phyloP scores from a whole-genome alignment of 2,329 filamentous ascomycete species.

The Talaromyces sp. region DNA sequence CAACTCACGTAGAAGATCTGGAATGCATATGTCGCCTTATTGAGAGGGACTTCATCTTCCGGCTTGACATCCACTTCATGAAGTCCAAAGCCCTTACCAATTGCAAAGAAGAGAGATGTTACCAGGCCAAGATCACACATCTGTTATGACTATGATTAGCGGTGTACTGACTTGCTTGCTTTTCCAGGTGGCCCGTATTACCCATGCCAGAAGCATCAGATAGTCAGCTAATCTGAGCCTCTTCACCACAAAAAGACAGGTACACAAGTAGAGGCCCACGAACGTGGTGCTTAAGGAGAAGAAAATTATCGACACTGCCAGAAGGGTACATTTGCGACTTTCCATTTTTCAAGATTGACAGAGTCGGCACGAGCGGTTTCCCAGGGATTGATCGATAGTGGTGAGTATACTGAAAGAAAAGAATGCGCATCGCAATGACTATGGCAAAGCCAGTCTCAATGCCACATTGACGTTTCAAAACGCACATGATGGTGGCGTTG shows the following conservation, averaged over 20 bases:
- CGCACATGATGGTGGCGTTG: neutral
- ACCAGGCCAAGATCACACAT: slow-evolving; percentile 8
- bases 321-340: neutral
- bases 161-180: neutral
- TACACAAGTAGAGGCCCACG: neutral
- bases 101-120: neutral
- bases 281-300: neutral
- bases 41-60: neutral
- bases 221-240: slow-evolving; percentile 1
- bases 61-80: slow-evolving; percentile 8
- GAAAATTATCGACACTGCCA: neutral
- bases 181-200: neutral
- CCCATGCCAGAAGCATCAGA: slow-evolving; percentile 14
- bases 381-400: neutral
- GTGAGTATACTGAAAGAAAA: neutral
- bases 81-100: slow-evolving; percentile 12
- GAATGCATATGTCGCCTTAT: slow-evolving; percentile 8
- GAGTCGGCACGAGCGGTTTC: neutral
- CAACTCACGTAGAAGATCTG: neutral
- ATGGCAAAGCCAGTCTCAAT: neutral
- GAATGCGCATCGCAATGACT: neutral
- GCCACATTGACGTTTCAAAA: neutral
- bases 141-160: neutral
- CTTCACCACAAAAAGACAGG: neutral
- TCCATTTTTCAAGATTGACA: neutral